These are phyloP conservation scores for Zygotorulaspora chibaensis DNA, from an alignment of 805 yeast genomes.

Conservation along the genomic window DNA sequence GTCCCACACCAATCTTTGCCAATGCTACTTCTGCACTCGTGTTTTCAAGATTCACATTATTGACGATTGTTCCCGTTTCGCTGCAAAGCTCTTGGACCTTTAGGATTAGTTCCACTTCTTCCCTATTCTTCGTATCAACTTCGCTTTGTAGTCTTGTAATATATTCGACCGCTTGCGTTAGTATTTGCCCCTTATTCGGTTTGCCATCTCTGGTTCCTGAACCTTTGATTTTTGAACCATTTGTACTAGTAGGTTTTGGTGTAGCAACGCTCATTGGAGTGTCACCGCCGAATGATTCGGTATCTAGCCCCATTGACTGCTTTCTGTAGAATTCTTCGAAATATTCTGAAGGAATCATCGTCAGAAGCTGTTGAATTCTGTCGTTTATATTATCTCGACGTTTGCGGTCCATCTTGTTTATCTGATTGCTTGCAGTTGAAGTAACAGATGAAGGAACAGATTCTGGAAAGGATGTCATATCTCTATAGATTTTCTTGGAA, in stretches of 20 bases:
- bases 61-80: conserved; percentile 39
- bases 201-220: conserved; percentile 78
- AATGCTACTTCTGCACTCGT: conserved; percentile 79
- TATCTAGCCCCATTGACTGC: conserved; percentile 6
- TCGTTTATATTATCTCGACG: conserved; percentile 57
- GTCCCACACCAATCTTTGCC: conserved; percentile 79
- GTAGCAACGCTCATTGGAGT: conserved; percentile 11
- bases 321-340: conserved; percentile 39
- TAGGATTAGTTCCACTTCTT: conserved; percentile 69
- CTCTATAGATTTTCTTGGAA: neutral
- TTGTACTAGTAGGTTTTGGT: conserved; percentile 10
- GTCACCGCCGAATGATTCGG: conserved; percentile 11
- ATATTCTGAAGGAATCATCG: conserved; percentile 42
- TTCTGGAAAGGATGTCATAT: conserved; percentile 14
- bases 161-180: conserved; percentile 71
- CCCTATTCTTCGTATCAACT: conserved; percentile 74
- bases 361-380: conserved; percentile 49
- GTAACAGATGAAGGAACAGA: conserved; percentile 21
- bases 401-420: conserved; percentile 39
- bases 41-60: conserved; percentile 45
- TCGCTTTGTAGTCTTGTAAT: conserved; percentile 60
- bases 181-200: conserved; percentile 79
- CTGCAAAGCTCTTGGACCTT: conserved; percentile 52
- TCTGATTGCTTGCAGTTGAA: conserved; percentile 18
- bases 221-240: conserved; percentile 35